Conservation (phyloP, 75 land plant species). For the Pseudotsuga menziesii region DNA sequence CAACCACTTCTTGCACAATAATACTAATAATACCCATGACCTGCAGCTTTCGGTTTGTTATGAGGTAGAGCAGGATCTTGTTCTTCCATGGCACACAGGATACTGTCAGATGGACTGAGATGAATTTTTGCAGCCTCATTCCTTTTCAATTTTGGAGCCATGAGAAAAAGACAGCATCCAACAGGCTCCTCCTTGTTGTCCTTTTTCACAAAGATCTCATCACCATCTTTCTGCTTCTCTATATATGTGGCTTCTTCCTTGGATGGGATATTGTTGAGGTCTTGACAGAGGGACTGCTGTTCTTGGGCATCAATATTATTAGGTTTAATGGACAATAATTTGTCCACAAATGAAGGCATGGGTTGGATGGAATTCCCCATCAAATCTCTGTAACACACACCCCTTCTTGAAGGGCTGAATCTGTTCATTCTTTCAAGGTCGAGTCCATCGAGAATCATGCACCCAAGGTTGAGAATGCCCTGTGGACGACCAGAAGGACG, state of each 20-base stretch:
- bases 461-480: conserved; percentile 60
- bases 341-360: background rate
- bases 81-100: background rate
- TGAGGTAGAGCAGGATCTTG: background rate
- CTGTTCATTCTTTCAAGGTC: conserved; percentile 12
- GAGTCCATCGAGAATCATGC: conserved; percentile 32
- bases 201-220: background rate
- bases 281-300: background rate
- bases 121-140: background rate
- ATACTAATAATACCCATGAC: background rate
- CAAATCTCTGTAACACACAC: conserved; percentile 24
- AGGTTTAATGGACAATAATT: background rate
- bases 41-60: no score
- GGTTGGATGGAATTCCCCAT: conserved; percentile 6
- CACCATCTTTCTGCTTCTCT: background rate
- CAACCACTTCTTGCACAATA: background rate
- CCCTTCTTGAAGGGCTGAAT: conserved; percentile 21
- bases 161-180: background rate
- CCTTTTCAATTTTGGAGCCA: conserved; percentile 1
- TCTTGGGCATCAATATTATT: background rate
- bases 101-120: background rate
- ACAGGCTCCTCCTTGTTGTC: background rate
- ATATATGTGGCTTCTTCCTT: background rate
- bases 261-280: background rate
- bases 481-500: conserved; percentile 54